phyloP scores from a whole-genome alignment of 208 protist genomes.

The Acanthamoeba divionensis region DNA sequence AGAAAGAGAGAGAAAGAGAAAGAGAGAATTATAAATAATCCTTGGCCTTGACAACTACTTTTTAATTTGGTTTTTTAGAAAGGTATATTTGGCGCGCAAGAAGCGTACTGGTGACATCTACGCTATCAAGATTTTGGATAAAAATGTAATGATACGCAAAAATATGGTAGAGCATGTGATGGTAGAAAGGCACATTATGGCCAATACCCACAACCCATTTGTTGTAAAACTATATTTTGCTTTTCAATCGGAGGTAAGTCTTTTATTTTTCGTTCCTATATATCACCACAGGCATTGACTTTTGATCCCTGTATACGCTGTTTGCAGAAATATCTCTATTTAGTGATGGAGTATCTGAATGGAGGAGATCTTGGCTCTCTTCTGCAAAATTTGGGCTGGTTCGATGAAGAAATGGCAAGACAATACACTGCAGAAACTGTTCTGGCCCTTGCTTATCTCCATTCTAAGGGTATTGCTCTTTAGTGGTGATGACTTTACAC shows the following conservation, averaged over 20 bases:
- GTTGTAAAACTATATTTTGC: slow-evolving; percentile 82
- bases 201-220: slow-evolving; percentile 74
- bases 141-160: slow-evolving; percentile 77
- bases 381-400: slow-evolving; percentile 67
- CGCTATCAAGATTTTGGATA: slow-evolving; percentile 82
- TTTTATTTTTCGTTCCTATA: neutral
- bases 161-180: slow-evolving; percentile 82
- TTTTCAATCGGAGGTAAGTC: slow-evolving; percentile 74
- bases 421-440: slow-evolving; percentile 79
- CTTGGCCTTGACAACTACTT: neutral
- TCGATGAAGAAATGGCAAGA: slow-evolving; percentile 77
- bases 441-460: slow-evolving; percentile 77
- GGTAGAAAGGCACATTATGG: slow-evolving; percentile 76
- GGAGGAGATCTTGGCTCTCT: slow-evolving; percentile 79
- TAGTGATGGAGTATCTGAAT: slow-evolving; percentile 84
- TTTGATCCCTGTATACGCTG: slow-evolving; percentile 41
- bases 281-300: neutral
- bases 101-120: slow-evolving; percentile 77
- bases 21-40: too few species aligned
- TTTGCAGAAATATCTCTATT: slow-evolving; percentile 67
- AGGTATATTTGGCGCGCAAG: slow-evolving; percentile 75
- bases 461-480: slow-evolving; percentile 68
- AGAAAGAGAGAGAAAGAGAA: too few species aligned
- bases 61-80: neutral
- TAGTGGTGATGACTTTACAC: too few species aligned